Evolutionary conservation across 495 filamentous ascomycete genomes (phyloP).

Genomic region (Entonaema liquescens): DNA sequence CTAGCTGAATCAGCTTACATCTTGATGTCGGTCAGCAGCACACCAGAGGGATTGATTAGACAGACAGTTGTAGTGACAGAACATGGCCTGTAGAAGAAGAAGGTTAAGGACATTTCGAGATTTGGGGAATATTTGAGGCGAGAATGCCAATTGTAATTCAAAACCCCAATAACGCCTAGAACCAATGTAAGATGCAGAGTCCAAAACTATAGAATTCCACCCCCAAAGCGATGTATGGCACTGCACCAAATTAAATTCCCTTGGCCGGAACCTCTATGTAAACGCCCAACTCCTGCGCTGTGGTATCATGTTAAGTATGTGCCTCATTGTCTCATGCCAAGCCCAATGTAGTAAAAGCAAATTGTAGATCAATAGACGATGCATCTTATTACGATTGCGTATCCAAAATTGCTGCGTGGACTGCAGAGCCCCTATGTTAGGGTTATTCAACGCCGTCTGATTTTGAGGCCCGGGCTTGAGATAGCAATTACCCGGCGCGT

Average conservation of each 20-base stretch:
- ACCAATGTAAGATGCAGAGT: background rate
- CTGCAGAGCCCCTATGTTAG: slow-evolving; percentile 37
- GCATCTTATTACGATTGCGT: background rate
- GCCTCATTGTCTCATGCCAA: slow-evolving; percentile 8
- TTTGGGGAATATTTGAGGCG: background rate
- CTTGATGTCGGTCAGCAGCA: background rate
- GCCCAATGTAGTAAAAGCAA: slow-evolving; percentile 17
- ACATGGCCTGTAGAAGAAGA: background rate
- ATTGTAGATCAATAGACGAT: slow-evolving; percentile 4
- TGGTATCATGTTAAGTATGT: slow-evolving; percentile 31
- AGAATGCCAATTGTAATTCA: background rate
- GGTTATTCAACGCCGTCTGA: slow-evolving; percentile 38
- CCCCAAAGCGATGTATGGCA: slow-evolving; percentile 5
- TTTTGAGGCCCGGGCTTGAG: slow-evolving; percentile 54
- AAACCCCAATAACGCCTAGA: background rate
- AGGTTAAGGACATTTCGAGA: background rate
- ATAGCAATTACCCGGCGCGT: slow-evolving; percentile 57
- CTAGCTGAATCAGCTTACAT: slow-evolving; percentile 7
- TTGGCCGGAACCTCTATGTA: background rate
- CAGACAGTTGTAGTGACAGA: background rate
- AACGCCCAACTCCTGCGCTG: slow-evolving; percentile 35
- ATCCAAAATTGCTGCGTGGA: slow-evolving; percentile 42
- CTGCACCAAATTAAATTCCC: slow-evolving; percentile 8
- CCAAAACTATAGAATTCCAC: background rate
- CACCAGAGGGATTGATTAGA: background rate